Percentiles rank a stretch among this genome's conserved stretches.
Conservation (phyloP, 352 stramenopile genomes). For the Globisporangium megalacanthum region DNA sequence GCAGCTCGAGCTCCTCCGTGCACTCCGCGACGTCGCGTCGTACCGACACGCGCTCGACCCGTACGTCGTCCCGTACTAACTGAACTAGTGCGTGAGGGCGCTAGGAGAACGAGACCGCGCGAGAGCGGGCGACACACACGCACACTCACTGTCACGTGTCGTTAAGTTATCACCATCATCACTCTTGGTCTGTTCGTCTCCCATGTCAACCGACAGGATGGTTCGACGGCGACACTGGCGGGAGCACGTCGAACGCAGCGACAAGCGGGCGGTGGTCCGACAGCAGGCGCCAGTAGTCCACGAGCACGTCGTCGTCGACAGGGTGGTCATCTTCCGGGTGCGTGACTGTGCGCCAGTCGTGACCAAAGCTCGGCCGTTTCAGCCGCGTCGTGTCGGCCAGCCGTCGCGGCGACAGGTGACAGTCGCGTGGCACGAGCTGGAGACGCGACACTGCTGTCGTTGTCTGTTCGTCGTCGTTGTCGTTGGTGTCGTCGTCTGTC, state of each 20-base stretch:
- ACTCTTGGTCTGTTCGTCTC: background rate
- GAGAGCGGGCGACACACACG: background rate
- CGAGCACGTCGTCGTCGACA: constrained; percentile 47
- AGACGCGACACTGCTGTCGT: constrained; percentile 17
- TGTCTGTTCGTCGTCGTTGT: background rate
- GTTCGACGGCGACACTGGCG: background rate
- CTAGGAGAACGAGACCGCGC: background rate
- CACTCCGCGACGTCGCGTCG: constrained; percentile 30
- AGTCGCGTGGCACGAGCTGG: constrained; percentile 47
- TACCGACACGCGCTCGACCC: constrained; percentile 32
- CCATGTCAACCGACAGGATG: background rate
- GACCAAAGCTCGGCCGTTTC: constrained; percentile 72
- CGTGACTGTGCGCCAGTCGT: constrained; percentile 52
- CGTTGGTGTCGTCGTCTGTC: constrained; percentile 1
- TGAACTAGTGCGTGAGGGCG: background rate
- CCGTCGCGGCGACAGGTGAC: constrained; percentile 53
- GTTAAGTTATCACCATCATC: background rate
- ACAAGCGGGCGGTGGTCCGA: constrained; percentile 74
- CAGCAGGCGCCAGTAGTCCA: constrained; percentile 83
- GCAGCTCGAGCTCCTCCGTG: constrained; percentile 36
- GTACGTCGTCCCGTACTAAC: constrained; percentile 14
- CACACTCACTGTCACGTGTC: background rate
- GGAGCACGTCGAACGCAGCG: constrained; percentile 46
- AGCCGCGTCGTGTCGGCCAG: constrained; percentile 62
- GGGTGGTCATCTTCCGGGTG: constrained; percentile 36